Percentiles rank a stretch among this genome's conserved stretches.
Conservation (phyloP, 2,329 filamentous ascomycete species). For the Parastagonospora avenae region DNA sequence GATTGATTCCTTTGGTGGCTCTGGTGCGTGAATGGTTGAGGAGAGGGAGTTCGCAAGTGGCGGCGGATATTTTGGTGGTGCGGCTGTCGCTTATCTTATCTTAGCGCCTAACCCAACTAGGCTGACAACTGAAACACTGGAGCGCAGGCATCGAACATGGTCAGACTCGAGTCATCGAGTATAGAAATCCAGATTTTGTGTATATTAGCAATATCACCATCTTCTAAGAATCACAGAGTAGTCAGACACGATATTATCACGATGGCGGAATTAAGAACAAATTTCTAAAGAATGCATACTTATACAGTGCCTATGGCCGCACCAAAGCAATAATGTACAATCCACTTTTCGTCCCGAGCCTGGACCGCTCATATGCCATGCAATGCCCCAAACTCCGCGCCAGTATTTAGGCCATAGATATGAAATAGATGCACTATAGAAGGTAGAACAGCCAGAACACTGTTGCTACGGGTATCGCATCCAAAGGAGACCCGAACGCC, state of each 20-base stretch:
- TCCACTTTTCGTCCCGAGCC: conserved; percentile 22
- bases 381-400: conserved; percentile 38
- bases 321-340: conserved; percentile 31
- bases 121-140: not conserved
- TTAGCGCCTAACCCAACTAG: conserved; percentile 8
- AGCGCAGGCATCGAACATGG: not conserved
- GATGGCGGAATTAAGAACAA: not conserved
- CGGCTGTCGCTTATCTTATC: conserved; percentile 16
- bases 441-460: conserved; percentile 23
- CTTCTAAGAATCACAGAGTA: no score
- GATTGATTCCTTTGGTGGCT: conserved; percentile 45
- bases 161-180: not conserved
- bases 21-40: conserved; percentile 41
- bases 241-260: no score
- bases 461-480: conserved; percentile 36
- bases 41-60: conserved; percentile 13
- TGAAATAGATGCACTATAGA: conserved; percentile 28
- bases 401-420: conserved; percentile 25
- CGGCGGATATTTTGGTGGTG: conserved; percentile 20
- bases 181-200: no score
- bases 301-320: conserved; percentile 8
- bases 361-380: conserved; percentile 23
- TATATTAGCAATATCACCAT: no score
- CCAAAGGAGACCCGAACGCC: conserved; percentile 31
- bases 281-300: conserved; percentile 1